phyloP scores from a whole-genome alignment of 2,329 filamentous ascomycete species.

The Fusarium annulatum region DNA sequence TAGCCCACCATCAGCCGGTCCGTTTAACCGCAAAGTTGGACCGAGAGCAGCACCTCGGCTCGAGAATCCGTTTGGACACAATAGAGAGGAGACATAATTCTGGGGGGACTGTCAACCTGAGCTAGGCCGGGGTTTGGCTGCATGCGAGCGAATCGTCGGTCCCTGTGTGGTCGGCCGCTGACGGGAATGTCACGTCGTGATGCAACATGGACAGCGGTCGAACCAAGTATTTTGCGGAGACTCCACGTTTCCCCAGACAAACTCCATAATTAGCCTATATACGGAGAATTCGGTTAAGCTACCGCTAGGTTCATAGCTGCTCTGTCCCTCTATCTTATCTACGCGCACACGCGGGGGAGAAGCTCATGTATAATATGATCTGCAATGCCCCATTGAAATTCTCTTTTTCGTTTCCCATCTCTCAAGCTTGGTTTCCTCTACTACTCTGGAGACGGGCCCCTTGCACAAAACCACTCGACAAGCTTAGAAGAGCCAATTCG shows the following conservation, averaged over 20 bases:
- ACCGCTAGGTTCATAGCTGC: background rate
- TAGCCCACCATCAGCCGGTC: conserved; percentile 31
- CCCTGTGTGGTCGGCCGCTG: background rate
- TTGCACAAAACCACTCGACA: background rate
- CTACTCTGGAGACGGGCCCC: background rate
- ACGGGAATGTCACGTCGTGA: conserved; percentile 15
- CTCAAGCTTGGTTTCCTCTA: conserved; percentile 1
- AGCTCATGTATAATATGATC: conserved; percentile 28
- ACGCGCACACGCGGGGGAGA: background rate
- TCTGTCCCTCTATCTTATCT: conserved; percentile 8
- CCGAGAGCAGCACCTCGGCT: conserved; percentile 16
- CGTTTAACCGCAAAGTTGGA: conserved; percentile 31
- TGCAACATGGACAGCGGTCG: conserved; percentile 14
- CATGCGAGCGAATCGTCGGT: conserved; percentile 16
- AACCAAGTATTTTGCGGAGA: conserved; percentile 16
- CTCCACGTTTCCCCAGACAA: conserved; percentile 31
- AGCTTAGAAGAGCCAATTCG: background rate
- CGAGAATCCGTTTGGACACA: background rate
- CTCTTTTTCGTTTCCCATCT: background rate
- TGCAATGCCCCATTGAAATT: conserved; percentile 11
- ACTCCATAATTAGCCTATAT: conserved; percentile 16
- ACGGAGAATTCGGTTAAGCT: conserved; percentile 23
- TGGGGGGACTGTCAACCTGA: conserved; percentile 9
- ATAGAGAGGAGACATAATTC: background rate
- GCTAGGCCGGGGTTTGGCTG: background rate